Conservation (phyloP, 805 yeast genomes). For the Candida quercuum region DNA sequence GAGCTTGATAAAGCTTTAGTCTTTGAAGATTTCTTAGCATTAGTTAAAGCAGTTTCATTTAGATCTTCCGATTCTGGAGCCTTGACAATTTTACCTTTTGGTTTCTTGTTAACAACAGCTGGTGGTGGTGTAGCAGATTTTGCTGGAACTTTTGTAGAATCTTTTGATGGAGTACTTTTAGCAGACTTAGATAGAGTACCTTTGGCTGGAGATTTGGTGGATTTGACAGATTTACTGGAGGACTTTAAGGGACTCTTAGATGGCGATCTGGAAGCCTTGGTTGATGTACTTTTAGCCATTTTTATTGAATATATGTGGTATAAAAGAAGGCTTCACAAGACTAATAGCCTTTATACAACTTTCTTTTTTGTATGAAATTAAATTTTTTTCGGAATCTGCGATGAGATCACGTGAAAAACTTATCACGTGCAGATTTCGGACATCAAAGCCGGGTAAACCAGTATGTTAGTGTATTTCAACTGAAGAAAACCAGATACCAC, state of each 20-base stretch:
- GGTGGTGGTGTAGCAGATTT: background rate
- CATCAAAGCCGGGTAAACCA: too few species aligned
- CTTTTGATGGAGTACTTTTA: background rate
- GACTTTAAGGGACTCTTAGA: background rate
- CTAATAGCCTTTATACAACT: too few species aligned
- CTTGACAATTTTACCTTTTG: constrained; percentile 25
- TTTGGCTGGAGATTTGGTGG: background rate
- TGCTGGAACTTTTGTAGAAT: background rate
- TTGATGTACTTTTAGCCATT: background rate
- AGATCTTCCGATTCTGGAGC: constrained; percentile 16
- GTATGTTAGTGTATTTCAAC: too few species aligned
- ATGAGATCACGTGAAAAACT: too few species aligned
- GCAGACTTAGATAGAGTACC: background rate
- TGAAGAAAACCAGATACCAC: too few species aligned
- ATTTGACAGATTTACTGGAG: background rate
- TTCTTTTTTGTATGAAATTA: too few species aligned
- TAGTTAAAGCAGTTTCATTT: constrained; percentile 6
- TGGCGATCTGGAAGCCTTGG: background rate
- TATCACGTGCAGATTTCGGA: too few species aligned
- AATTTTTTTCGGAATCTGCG: too few species aligned
- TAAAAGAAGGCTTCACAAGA: too few species aligned
- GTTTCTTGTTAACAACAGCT: constrained; percentile 12
- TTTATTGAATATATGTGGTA: too few species aligned
- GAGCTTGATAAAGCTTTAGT: background rate
- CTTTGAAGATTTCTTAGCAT: constrained; percentile 6